Evolutionary conservation across 805 yeast species (phyloP), one percentile per base, ranked within the genome.

Genomic region (Lipomyces orientalis): DNA sequence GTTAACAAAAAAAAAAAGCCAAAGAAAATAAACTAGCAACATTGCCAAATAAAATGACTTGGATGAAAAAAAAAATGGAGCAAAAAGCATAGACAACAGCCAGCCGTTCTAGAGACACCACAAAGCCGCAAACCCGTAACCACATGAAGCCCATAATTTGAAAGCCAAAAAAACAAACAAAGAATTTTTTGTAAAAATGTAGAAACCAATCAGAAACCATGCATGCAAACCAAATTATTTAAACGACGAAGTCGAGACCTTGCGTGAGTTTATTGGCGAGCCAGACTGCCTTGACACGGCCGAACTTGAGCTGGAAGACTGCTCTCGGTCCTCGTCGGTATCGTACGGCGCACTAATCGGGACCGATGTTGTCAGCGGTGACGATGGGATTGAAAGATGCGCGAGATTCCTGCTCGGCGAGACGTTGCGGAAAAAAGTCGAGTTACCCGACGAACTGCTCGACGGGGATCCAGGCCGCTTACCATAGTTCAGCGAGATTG

Each of bases 391-490:
- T 14, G 68, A 64, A n/a, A 59, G 54, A 34, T 66, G 66, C 29
- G 49, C 22, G 19, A 60, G 39, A 25, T 35, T 55, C 54, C 71
- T 29, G 49, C 37, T 61, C 34, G 71, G 71, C 51, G 71, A 67
- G n/a, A 56, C 66, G 49, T 58, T 67, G 16, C 71, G 57, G 58
- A n/a, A 58, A 31, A 64, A 43, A 55, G 66, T 61, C 46, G 71
- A 64, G 37, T 55, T 64, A 35, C 64, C 58, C 34, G 69, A 62
- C 49, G 70, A 64, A 34, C 61, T 54, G 33, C 70, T 67, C n/a
- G 68, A 67, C 46, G 70, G 70, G 33, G 70, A 67, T 10, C 67
- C 64, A 1, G 70, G 60, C 9, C 70, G 58, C 56, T 49, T 57
- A 19, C 29, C 57, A 35, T 35, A n/a, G 64, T 46, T 54, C 22